Evolutionary conservation across 352 stramenopile species (phyloP).

Genomic region (Phytophthora megakarya): DNA sequence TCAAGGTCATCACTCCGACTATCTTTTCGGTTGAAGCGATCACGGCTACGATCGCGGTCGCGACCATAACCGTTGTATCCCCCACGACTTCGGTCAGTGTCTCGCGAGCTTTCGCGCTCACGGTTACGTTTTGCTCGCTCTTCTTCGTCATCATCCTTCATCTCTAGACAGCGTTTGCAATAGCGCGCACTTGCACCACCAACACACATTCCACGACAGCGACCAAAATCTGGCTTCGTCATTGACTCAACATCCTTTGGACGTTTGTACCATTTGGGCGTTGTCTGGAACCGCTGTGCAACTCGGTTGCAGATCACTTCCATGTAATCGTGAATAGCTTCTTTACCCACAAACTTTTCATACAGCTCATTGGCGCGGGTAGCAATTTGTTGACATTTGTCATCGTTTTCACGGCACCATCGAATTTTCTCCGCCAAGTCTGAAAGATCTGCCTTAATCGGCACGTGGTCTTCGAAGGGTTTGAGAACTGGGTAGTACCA

Average conservation of each 20-base stretch:
- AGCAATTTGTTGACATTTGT: constrained; percentile 95
- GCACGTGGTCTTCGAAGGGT: constrained; percentile 98
- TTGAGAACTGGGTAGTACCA: constrained; percentile 97
- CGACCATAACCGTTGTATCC: constrained; percentile 33
- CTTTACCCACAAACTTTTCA: constrained; percentile 90
- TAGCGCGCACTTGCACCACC: constrained; percentile 55
- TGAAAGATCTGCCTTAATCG: constrained; percentile 96
- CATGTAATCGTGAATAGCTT: constrained; percentile 97
- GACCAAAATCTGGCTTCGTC: constrained; percentile 64
- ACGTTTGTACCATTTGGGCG: constrained; percentile 68
- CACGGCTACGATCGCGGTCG: constrained; percentile 24
- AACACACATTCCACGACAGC: constrained; percentile 61
- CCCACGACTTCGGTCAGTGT: constrained; percentile 30
- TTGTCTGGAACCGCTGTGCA: constrained; percentile 84
- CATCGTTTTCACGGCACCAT: constrained; percentile 98
- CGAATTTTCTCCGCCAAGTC: constrained; percentile 98
- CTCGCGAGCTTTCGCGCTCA: constrained; percentile 26
- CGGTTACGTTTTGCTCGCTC: constrained; percentile 27
- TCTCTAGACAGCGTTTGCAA: constrained; percentile 74
- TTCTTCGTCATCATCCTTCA: constrained; percentile 65
- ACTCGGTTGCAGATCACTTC: constrained; percentile 95
- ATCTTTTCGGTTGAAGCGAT: constrained; percentile 34
- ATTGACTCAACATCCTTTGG: constrained; percentile 57
- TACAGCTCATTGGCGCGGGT: constrained; percentile 95
- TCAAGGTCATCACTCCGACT: constrained; percentile 29